Conservation (phyloP, 768 basidiomycete species). For the Phanerochaete sordida region DNA sequence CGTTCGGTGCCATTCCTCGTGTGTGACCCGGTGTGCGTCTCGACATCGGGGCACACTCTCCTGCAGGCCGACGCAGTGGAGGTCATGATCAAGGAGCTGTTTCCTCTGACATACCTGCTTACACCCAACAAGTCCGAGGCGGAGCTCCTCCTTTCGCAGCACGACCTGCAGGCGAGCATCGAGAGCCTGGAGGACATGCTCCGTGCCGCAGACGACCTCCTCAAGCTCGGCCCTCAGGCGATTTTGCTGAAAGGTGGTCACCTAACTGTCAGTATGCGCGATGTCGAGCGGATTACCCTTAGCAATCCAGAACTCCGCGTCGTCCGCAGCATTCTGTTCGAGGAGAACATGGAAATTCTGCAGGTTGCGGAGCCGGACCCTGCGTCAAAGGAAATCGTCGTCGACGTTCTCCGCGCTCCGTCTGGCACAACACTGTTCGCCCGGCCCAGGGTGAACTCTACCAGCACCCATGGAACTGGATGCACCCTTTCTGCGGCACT, state of each 20-base stretch:
- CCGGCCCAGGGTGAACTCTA: constrained; percentile 59
- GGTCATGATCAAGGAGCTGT: constrained; percentile 54
- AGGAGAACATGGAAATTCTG: constrained; percentile 65
- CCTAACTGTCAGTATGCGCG: constrained; percentile 40
- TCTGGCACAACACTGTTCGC: constrained; percentile 47
- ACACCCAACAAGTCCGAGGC: constrained; percentile 88
- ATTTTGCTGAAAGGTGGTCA: constrained; percentile 90
- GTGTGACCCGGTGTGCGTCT: constrained; percentile 89
- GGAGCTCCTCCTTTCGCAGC: constrained; percentile 54
- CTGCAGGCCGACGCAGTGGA: constrained; percentile 64
- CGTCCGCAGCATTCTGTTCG: constrained; percentile 41
- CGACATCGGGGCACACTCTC: constrained; percentile 82
- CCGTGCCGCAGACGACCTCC: constrained; percentile 44
- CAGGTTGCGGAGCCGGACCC: constrained; percentile 24
- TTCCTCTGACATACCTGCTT: constrained; percentile 68
- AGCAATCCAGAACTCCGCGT: constrained; percentile 33
- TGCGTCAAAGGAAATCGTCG: constrained; percentile 39
- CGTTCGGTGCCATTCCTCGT: constrained; percentile 51
- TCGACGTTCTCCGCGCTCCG: constrained; percentile 55
- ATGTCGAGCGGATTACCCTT: constrained; percentile 35
- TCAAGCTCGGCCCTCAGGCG: constrained; percentile 44
- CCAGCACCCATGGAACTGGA: constrained; percentile 87
- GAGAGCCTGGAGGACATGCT: constrained; percentile 57
- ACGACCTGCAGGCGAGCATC: constrained; percentile 29
- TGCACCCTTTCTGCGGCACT: constrained; percentile 89